Conservation (phyloP, 2,329 filamentous ascomycete species). For the Xylariaceae sp. region DNA sequence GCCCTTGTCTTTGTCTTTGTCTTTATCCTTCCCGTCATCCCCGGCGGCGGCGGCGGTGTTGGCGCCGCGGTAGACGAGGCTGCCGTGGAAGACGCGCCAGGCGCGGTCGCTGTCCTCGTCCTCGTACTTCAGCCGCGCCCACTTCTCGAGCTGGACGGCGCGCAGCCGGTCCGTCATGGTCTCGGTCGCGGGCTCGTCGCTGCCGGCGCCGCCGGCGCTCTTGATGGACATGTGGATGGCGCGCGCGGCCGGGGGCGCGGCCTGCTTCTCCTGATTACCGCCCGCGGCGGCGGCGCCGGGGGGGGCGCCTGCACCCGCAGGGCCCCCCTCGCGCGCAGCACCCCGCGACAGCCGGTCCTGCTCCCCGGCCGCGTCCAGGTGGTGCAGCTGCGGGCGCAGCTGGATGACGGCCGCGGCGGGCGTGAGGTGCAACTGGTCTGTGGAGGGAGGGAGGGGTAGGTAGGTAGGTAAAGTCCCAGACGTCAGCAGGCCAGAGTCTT, state of each 20-base stretch:
- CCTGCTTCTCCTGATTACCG: slow-evolving; percentile 20
- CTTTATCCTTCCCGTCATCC: slow-evolving; percentile 15
- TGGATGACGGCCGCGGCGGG: slow-evolving; percentile 77
- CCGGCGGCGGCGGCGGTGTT: slow-evolving; percentile 2
- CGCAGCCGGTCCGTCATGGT: slow-evolving; percentile 71
- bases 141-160: slow-evolving; percentile 71
- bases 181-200: slow-evolving; percentile 54
- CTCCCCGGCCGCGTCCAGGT: slow-evolving; percentile 79
- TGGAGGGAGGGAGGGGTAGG: too few species aligned
- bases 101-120: slow-evolving; percentile 72
- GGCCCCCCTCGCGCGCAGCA: slow-evolving; percentile 20
- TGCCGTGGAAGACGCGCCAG: slow-evolving; percentile 68
- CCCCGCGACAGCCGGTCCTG: slow-evolving; percentile 49
- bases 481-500: too few species aligned
- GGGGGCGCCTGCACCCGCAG: slow-evolving; percentile 25
- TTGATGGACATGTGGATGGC: slow-evolving; percentile 86
- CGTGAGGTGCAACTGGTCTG: slow-evolving; percentile 80
- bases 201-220: slow-evolving; percentile 53
- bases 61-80: slow-evolving; percentile 48
- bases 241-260: slow-evolving; percentile 46
- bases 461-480: too few species aligned
- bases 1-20: slow-evolving; percentile 12
- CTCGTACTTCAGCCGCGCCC: slow-evolving; percentile 71
- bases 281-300: slow-evolving; percentile 21
- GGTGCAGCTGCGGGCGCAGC: slow-evolving; percentile 85